These are phyloP conservation scores for Ganoderma lingzhi DNA, from an alignment of 1,284 basidiomycete genomes.

Conservation along the genomic window DNA sequence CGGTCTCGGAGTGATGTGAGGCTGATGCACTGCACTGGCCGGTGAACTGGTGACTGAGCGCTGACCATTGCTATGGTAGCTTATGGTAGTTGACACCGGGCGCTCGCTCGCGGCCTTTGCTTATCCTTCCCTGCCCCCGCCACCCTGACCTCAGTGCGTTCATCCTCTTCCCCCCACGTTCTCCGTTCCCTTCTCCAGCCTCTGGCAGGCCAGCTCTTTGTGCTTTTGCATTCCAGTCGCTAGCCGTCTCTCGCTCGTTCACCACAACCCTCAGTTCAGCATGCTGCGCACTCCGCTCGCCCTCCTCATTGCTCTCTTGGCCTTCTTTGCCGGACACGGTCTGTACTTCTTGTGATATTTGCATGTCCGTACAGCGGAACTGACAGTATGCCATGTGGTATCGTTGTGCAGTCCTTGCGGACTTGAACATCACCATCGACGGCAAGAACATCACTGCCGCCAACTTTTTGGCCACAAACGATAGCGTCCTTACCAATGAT, in stretches of 20 bases:
- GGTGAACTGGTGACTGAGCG: background rate
- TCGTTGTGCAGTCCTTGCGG: conserved; percentile 42
- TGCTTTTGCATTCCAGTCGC: conserved; percentile 18
- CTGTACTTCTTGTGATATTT: background rate
- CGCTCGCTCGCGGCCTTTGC: background rate
- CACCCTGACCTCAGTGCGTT: conserved; percentile 4
- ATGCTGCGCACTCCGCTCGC: conserved; percentile 26
- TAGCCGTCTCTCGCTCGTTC: conserved; percentile 14
- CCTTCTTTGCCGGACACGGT: conserved; percentile 37
- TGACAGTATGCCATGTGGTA: background rate
- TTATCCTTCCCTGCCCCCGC: conserved; percentile 8
- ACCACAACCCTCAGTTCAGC: background rate
- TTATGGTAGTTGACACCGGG: background rate
- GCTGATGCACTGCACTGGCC: conserved; percentile 12
- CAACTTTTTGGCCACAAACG: conserved; percentile 55
- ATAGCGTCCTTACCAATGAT: conserved; percentile 45
- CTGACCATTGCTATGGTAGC: conserved; percentile 28
- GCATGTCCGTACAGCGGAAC: background rate
- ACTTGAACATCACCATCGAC: conserved; percentile 54
- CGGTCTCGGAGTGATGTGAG: conserved; percentile 16
- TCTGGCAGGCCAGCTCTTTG: conserved; percentile 30
- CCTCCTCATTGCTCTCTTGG: conserved; percentile 30
- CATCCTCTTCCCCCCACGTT: conserved; percentile 9
- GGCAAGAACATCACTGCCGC: conserved; percentile 46
- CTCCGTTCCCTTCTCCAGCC: conserved; percentile 20